phyloP scores from a whole-genome alignment of 192 early-diverging fungal genomes.

The Coemansia sp. region DNA sequence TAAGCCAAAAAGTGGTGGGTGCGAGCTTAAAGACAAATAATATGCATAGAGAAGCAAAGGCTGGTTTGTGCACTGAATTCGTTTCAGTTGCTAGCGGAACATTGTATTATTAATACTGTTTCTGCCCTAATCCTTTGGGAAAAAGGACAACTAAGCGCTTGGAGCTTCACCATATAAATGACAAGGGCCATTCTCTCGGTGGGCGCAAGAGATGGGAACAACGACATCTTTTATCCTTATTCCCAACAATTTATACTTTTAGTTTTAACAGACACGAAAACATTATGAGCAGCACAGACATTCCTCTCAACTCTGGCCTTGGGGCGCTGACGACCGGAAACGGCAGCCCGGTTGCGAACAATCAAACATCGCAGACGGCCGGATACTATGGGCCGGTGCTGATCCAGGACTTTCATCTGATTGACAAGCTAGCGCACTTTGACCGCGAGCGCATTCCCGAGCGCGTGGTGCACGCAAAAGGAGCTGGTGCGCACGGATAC shows the following conservation, averaged over 20 bases:
- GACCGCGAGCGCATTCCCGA: conserved; percentile 57
- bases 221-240: not conserved
- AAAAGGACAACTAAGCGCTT: not conserved
- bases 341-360: conserved; percentile 67
- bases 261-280: not conserved
- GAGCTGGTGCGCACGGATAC: conserved; percentile 64
- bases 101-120: too few species aligned
- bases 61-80: too few species aligned
- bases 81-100: too few species aligned
- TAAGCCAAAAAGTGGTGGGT: too few species aligned
- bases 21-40: too few species aligned
- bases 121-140: not conserved
- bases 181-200: not conserved
- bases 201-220: not conserved
- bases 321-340: conserved; percentile 53
- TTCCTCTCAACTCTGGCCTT: conserved; percentile 8
- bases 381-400: conserved; percentile 64
- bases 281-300: conserved; percentile 22
- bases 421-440: conserved; percentile 64
- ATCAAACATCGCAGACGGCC: conserved; percentile 64
- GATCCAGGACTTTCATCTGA: conserved; percentile 60
- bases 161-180: not conserved
- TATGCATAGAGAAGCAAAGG: too few species aligned
- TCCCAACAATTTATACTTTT: not conserved
- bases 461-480: conserved; percentile 64